Conservation (phyloP, 352 stramenopile genomes). For the Globisporangium splendens region DNA sequence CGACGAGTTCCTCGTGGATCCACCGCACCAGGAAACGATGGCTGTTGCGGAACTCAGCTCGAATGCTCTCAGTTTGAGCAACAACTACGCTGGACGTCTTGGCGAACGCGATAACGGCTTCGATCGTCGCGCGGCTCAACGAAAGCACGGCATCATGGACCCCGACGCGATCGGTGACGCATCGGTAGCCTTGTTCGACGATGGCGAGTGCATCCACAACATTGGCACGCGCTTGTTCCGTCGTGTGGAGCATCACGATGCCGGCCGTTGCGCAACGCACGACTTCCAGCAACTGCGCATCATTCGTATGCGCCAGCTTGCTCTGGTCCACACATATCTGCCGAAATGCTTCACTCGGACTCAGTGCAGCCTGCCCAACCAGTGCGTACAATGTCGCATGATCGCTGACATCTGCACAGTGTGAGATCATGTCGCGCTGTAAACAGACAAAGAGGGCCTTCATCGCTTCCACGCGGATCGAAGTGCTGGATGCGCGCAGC, state of each 20-base stretch:
- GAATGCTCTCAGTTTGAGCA: conserved; percentile 15
- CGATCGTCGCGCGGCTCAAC: conserved; percentile 37
- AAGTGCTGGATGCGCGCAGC: conserved; percentile 23
- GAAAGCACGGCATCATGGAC: conserved; percentile 29
- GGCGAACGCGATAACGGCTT: conserved; percentile 39
- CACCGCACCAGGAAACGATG: conserved; percentile 35
- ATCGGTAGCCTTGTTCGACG: conserved; percentile 31
- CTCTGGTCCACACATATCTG: conserved; percentile 35
- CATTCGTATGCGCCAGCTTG: conserved; percentile 20
- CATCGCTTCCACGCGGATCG: conserved; percentile 35
- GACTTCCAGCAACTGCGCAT: conserved; percentile 33
- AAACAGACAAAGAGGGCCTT: conserved; percentile 37
- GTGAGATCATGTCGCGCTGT: conserved; percentile 30
- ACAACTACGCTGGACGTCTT: conserved; percentile 14
- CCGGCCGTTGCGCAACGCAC: conserved; percentile 38
- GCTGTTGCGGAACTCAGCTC: conserved; percentile 21
- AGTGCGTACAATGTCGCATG: conserved; percentile 18
- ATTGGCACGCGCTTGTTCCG: conserved; percentile 25
- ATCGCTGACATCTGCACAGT: conserved; percentile 1
- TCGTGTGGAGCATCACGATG: conserved; percentile 53
- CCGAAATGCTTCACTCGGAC: conserved; percentile 34
- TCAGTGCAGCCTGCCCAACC: conserved; percentile 34
- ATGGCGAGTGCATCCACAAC: conserved; percentile 34
- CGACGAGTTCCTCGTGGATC: conserved; percentile 34
- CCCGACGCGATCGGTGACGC: conserved; percentile 11